Base-by-base conservation (phyloP, 2,329 filamentous ascomycete genomes). In the Exophiala bonariae region DNA sequence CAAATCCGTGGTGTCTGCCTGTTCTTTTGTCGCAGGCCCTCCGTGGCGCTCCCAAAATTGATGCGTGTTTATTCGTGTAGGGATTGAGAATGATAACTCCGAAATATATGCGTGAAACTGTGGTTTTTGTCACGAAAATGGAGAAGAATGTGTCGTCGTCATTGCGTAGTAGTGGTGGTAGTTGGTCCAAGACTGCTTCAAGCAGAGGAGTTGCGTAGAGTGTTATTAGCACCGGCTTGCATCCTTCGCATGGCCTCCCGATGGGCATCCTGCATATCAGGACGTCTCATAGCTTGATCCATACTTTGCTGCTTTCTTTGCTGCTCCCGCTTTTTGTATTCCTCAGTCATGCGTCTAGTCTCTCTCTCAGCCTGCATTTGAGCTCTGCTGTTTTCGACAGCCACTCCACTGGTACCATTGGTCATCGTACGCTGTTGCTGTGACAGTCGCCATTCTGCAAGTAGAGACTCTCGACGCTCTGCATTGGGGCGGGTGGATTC, bases 231-330 rank as follows among this genome's bases (percentile, higher is more conserved):
- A 39, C 70, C 67, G 11, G 76, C 75, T 63, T 96, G 90, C 83
- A 96, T 86, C 64, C 77, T 83, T 54, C 86, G 77, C 79, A 96
- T 78, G 1, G 86, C 87, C 54, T 91, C 85, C 16, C 86, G 78
- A 65, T 96, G 91, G 17, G 84, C 78, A 36, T 87, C 85, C 41
- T 87, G 74, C 73, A 95, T 79, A 54, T 86, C 81, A 0, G 85
- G 84, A 13, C 80, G 82, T 44, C 88, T 77, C 86, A 95, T 93
- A 55, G 81, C 78, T 64, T 85, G 81, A 55, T 89, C 86, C 59
- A 89, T 83, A 30, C 77, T 76, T 40, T 78, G 78, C 11, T 87
- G 82, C 4, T 76, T 73, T 44, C 79, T 73, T 54, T 81, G 76
- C 55, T 77, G 79, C 39, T 79, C 80, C 33, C 74, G 69, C 45